phyloP scores from a whole-genome alignment of 495 filamentous ascomycete genomes.

The Alectoria sarmentosa region DNA sequence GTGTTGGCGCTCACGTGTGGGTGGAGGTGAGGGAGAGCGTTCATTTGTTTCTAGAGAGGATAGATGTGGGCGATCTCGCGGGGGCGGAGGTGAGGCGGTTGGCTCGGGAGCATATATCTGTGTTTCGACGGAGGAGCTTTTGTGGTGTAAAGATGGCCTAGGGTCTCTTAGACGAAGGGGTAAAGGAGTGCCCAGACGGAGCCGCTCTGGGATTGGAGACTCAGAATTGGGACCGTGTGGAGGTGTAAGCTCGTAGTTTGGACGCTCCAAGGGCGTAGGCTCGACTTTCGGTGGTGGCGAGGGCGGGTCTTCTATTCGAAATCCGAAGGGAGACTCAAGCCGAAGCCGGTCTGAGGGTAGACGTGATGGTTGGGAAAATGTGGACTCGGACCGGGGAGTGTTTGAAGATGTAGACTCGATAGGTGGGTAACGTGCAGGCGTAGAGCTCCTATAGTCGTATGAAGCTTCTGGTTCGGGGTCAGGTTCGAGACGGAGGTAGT shows the following conservation, averaged over 20 bases:
- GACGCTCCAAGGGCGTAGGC: not conserved
- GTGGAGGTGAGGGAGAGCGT: not conserved
- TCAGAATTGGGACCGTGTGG: not conserved
- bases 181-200: not conserved
- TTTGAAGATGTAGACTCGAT: no score
- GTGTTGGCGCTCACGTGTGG: not conserved
- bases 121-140: constrained; percentile 15
- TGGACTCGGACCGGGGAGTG: not conserved
- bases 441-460: not conserved
- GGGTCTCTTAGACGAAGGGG: not conserved
- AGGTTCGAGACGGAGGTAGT: not conserved
- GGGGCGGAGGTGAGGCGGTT: not conserved
- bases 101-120: constrained; percentile 17
- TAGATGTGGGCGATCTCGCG: not conserved
- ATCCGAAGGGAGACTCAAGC: not conserved
- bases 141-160: constrained; percentile 8
- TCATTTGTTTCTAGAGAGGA: not conserved
- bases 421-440: not conserved
- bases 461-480: not conserved
- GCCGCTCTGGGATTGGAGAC: not conserved
- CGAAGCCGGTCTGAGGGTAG: not conserved
- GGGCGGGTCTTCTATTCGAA: not conserved
- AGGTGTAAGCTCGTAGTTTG: not conserved
- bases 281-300: not conserved
- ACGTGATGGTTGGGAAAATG: not conserved